A percentile compares a stretch with the other conserved stretches of the same genome.
These are phyloP conservation scores for Lactarius akahatsu DNA, from an alignment of 768 basidiomycete species.

Conservation along the genomic window DNA sequence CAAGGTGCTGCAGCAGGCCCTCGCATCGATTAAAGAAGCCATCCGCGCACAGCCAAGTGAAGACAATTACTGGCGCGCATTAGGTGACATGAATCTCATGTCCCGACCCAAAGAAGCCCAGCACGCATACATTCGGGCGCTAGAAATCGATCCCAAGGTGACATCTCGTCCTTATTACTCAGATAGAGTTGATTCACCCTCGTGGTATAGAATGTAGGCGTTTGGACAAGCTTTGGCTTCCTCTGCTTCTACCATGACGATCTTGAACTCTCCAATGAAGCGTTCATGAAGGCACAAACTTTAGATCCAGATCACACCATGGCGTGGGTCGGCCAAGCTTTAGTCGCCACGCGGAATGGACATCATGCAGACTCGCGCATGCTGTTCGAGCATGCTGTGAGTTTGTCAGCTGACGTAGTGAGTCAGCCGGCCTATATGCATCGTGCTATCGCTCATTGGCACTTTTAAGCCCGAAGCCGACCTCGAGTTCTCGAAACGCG, in stretches of 20 bases:
- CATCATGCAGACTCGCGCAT: conserved; percentile 61
- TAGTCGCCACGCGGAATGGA: conserved; percentile 61
- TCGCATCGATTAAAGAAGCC: conserved; percentile 63
- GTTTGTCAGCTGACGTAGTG: conserved; percentile 58
- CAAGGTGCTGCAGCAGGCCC: conserved; percentile 43
- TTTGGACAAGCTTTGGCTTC: conserved; percentile 88
- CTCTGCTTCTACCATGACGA: conserved; percentile 82
- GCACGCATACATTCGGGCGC: conserved; percentile 86
- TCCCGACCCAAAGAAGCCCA: conserved; percentile 74
- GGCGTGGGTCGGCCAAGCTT: conserved; percentile 89
- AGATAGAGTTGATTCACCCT: conserved; percentile 15
- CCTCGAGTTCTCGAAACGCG: conserved; percentile 65
- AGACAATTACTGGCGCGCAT: conserved; percentile 74
- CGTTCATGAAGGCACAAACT: conserved; percentile 83
- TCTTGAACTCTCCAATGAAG: conserved; percentile 78
- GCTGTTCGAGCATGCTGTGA: conserved; percentile 71
- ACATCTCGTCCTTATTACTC: conserved; percentile 27
- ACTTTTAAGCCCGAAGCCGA: conserved; percentile 71
- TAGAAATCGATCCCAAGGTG: conserved; percentile 86
- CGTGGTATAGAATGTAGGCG: conserved; percentile 54
- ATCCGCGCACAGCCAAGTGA: conserved; percentile 71
- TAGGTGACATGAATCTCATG: conserved; percentile 72
- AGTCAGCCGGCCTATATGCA: conserved; percentile 31
- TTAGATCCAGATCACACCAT: conserved; percentile 86
- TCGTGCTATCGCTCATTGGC: conserved; percentile 24